Conservation (phyloP, 2,329 filamentous ascomycete species). For the Fusarium sp. region DNA sequence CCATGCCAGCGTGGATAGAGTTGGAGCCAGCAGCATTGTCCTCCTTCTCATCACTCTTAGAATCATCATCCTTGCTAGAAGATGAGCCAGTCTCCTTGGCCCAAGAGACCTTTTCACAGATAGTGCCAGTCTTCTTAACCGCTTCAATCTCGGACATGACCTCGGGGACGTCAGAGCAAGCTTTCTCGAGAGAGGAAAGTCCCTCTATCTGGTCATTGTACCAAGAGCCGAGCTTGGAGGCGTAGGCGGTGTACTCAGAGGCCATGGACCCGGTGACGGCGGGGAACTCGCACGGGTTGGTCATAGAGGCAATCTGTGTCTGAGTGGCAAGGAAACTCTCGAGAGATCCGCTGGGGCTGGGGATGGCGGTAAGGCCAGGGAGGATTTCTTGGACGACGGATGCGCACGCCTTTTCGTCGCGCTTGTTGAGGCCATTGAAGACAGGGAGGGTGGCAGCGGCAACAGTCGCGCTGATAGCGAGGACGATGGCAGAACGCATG, state of each 20-base stretch:
- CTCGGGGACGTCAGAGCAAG: constrained; percentile 49
- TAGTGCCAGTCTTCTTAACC: not conserved
- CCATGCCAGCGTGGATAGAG: constrained; percentile 26
- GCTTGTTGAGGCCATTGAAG: constrained; percentile 27
- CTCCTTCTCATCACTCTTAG: constrained; percentile 5
- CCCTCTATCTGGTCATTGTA: constrained; percentile 32
- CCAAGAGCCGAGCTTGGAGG: constrained; percentile 42
- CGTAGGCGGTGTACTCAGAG: constrained; percentile 46
- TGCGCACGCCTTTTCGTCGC: constrained; percentile 37
- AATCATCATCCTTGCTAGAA: constrained; percentile 9
- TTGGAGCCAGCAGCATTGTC: constrained; percentile 12
- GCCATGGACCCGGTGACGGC: constrained; percentile 47
- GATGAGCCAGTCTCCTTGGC: constrained; percentile 25
- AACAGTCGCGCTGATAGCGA: constrained; percentile 21
- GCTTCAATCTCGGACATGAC: constrained; percentile 20
- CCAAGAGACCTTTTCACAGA: constrained; percentile 30
- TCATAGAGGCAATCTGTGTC: constrained; percentile 37
- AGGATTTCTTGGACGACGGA: constrained; percentile 37
- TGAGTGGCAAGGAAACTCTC: constrained; percentile 35
- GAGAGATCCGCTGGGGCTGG: constrained; percentile 38
- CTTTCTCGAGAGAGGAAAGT: constrained; percentile 39
- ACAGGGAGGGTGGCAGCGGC: constrained; percentile 23
- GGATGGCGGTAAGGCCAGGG: constrained; percentile 38
- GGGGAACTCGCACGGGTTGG: constrained; percentile 45
- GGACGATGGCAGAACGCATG: constrained; percentile 30